Percentiles rank a stretch among this genome's conserved stretches.
Conservation (phyloP, 192 early-diverging fungal genomes). For the Coemansia sp. region DNA sequence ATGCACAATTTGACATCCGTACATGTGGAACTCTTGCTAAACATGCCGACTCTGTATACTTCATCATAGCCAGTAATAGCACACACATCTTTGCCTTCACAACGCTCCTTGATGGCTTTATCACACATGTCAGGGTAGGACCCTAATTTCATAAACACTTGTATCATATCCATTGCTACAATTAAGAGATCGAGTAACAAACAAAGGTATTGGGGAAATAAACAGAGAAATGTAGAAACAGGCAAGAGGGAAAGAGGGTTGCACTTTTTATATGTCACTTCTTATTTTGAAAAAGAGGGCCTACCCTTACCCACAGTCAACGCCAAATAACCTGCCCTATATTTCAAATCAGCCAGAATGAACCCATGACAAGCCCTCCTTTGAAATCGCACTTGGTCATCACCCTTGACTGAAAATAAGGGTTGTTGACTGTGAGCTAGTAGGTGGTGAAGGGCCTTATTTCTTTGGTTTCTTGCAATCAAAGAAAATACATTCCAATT, state of each 20-base stretch:
- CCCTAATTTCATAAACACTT: too few species aligned
- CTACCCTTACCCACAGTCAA: neutral
- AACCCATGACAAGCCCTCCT: too few species aligned
- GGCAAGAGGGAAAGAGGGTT: neutral
- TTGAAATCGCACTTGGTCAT: neutral
- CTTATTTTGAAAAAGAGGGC: too few species aligned
- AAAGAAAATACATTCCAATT: neutral
- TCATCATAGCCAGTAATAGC: neutral
- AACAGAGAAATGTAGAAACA: neutral
- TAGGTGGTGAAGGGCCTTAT: too few species aligned
- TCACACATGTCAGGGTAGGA: neutral
- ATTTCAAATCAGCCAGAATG: too few species aligned
- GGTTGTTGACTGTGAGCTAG: neutral
- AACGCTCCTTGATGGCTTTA: neutral
- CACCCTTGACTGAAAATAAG: neutral
- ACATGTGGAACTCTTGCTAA: neutral
- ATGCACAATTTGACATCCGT: neutral
- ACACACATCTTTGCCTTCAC: too few species aligned
- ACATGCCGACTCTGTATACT: neutral
- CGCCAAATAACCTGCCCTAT: neutral
- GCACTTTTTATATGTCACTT: neutral
- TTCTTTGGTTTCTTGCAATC: too few species aligned
- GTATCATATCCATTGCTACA: too few species aligned
- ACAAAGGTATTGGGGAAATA: too few species aligned
- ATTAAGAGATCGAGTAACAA: neutral